Evolutionary conservation across 2,329 filamentous ascomycete species (phyloP).

Genomic region (Corynespora cassiicola): DNA sequence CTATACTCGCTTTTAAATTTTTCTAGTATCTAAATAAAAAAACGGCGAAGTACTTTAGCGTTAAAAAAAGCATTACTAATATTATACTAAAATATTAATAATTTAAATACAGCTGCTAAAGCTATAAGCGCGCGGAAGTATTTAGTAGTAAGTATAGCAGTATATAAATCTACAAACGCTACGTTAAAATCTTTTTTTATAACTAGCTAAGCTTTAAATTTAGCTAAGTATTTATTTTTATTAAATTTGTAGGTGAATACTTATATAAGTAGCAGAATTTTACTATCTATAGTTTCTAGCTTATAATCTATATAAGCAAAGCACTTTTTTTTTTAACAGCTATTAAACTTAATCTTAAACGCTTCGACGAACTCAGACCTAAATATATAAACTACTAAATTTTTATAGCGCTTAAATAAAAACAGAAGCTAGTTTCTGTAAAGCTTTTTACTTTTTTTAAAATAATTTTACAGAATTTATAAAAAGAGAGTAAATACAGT

Average conservation of each 20-base stretch:
- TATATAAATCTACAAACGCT: conserved; percentile 11
- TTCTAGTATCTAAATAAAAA: conserved; percentile 18
- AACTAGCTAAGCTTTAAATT: conserved; percentile 17
- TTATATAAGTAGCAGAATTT: conserved; percentile 10
- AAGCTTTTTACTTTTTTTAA: no score
- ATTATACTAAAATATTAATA: conserved; percentile 22
- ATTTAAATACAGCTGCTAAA: conserved; percentile 21
- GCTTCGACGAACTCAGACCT: conserved; percentile 2
- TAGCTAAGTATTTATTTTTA: conserved; percentile 11
- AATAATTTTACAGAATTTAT: no score
- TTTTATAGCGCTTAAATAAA: not conserved
- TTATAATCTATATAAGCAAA: conserved; percentile 3
- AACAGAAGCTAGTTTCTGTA: not conserved
- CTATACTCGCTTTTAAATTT: conserved; percentile 9
- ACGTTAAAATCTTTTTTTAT: conserved; percentile 19
- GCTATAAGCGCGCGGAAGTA: conserved; percentile 25
- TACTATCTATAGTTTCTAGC: conserved; percentile 2
- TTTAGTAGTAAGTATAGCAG: conserved; percentile 18
- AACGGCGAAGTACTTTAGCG: conserved; percentile 11
- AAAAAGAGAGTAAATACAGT: no score
- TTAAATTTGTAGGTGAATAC: conserved; percentile 23
- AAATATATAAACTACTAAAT: not conserved
- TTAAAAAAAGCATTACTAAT: conserved; percentile 26
- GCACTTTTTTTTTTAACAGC: conserved; percentile 1
- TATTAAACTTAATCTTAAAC: conserved; percentile 4